Conservation (phyloP, 179 eudicot genomes). For the Beta corolliflora region DNA sequence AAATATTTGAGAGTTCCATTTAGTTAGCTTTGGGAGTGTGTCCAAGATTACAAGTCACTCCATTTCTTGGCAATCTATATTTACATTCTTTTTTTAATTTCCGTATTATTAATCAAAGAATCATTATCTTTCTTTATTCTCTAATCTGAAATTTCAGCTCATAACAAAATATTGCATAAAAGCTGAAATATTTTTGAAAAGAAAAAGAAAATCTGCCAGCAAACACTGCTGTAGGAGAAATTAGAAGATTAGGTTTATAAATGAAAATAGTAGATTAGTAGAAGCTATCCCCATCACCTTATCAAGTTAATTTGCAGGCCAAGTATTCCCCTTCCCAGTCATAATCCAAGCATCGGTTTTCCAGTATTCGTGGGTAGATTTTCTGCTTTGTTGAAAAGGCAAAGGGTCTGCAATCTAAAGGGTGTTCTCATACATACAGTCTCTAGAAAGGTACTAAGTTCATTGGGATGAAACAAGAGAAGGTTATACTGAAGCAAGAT, state of each 20-base stretch:
- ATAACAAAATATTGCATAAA: neutral
- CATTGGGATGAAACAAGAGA: neutral
- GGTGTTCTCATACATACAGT: neutral
- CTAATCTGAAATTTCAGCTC: no score
- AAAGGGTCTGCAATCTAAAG: slow-evolving; percentile 14
- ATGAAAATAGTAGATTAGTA: neutral
- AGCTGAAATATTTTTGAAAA: neutral
- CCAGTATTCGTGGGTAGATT: neutral
- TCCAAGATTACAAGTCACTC: no score
- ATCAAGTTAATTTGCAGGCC: neutral
- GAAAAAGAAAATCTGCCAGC: neutral
- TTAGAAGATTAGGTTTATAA: neutral
- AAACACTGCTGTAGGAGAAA: neutral
- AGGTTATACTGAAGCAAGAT: neutral
- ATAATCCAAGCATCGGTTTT: neutral
- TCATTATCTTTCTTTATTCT: no score
- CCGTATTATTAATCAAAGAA: no score
- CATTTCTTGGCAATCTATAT: no score
- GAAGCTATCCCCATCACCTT: slow-evolving; percentile 7
- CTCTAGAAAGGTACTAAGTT: neutral
- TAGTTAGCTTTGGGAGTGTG: no score
- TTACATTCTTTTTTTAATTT: no score
- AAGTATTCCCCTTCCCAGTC: slow-evolving; percentile 9
- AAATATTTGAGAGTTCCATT: no score
- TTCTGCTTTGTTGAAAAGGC: slow-evolving; percentile 6